Base-by-base conservation (phyloP, 139 green algal species). In the Micractinium conductrix region DNA sequence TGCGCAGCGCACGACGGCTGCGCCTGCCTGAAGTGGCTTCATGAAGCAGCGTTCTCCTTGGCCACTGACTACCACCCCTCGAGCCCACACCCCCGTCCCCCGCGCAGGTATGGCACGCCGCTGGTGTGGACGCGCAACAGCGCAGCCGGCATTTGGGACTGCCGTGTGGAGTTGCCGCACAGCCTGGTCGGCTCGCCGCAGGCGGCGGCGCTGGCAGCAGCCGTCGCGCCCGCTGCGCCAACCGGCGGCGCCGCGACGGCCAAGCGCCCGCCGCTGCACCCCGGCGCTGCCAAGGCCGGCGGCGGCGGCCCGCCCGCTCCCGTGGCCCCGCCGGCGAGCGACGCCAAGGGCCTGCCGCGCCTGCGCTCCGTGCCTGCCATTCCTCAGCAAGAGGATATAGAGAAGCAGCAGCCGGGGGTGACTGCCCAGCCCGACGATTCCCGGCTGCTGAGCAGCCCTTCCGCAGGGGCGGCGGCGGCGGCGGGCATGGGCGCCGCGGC, bases 41-140 rank as follows among this genome's bases (percentile, higher is more conserved):
- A n/a, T n/a, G n/a, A n/a, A n/a, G n/a, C n/a, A n/a, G n/a, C n/a
- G n/a, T n/a, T n/a, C n/a, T n/a, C n/a, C n/a, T n/a, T n/a, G n/a
- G n/a, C n/a, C n/a, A n/a, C n/a, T n/a, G n/a, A n/a, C n/a, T n/a
- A n/a, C n/a, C n/a, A n/a, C n/a, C n/a, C n/a, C n/a, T n/a, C n/a
- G n/a, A n/a, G n/a, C n/a, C n/a, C n/a, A n/a, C n/a, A n/a, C n/a
- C n/a, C n/a, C n/a, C n/a, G n/a, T n/a, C 37, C 3, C 37, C 4
- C 3, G 8, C 53, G 60, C 85, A 95, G 92, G 94, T 98, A 97
- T 80, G 94, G 93, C 0, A 85, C 91, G 1, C 92, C 94, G 0
- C 21, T 92, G 68, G 86, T 92, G 33, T 98, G 95, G 93, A 81
- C 65, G 1, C 91, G 95, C 30, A 89, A 97, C 81, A 90, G 96